Evolutionary conservation across 2,329 filamentous ascomycete genomes (phyloP).

Genomic region (Phyllosticta citriasiana): DNA sequence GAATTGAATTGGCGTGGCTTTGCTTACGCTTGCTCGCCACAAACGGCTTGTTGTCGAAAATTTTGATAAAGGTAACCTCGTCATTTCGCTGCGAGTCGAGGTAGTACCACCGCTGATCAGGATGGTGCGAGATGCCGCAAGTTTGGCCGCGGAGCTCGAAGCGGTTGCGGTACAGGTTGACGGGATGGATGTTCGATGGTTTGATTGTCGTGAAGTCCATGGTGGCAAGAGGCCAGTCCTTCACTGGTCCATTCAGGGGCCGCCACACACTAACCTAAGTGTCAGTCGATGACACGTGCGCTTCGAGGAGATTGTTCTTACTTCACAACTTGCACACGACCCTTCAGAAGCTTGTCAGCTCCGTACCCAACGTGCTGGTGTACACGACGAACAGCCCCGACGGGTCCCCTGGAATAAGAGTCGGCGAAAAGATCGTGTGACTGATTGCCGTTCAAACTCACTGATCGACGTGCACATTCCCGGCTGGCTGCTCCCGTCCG

Average conservation of each 20-base stretch:
- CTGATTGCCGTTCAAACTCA: background rate
- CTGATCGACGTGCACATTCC: background rate
- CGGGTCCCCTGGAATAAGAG: background rate
- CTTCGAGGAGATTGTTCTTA: background rate
- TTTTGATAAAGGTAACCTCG: conserved; percentile 15
- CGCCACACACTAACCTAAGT: background rate
- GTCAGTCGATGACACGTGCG: background rate
- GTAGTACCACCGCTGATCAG: conserved; percentile 14
- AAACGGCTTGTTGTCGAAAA: conserved; percentile 12
- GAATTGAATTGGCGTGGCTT: no score
- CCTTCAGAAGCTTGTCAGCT: background rate
- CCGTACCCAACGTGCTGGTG: background rate
- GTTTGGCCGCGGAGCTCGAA: conserved; percentile 11
- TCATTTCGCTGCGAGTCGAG: conserved; percentile 8
- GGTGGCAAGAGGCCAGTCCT: background rate
- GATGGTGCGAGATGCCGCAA: background rate
- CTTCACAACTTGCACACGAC: background rate
- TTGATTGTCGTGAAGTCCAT: conserved; percentile 11
- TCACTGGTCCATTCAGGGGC: background rate
- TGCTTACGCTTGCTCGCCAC: conserved; percentile 5
- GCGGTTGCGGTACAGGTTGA: conserved; percentile 2
- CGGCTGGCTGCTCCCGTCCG: background rate
- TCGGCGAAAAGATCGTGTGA: no score
- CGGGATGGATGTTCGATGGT: conserved; percentile 3
- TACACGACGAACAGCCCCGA: background rate